Percentiles rank a stretch among this genome's conserved stretches.
phyloP scores from a whole-genome alignment of 2,329 filamentous ascomycete genomes.

The Aspergillus cejpii region DNA sequence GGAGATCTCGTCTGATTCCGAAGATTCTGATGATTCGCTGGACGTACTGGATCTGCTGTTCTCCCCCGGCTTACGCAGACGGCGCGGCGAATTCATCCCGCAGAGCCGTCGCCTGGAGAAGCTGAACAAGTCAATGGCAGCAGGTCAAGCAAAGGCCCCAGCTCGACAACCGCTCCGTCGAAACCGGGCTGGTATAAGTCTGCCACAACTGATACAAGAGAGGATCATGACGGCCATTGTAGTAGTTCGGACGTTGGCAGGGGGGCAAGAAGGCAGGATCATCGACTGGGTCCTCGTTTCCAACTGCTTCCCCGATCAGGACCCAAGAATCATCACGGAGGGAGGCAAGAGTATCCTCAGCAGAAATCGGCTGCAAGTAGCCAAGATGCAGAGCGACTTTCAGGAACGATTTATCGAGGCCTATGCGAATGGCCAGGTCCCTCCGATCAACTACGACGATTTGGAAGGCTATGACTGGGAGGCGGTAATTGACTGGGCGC shows the following conservation, averaged over 20 bases:
- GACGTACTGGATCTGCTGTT: background rate
- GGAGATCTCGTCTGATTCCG: background rate
- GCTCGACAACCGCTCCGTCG: constrained; percentile 20
- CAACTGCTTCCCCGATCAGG: constrained; percentile 37
- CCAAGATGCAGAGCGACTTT: constrained; percentile 43
- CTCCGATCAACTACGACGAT: constrained; percentile 41
- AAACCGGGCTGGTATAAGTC: constrained; percentile 16
- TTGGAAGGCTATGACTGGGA: constrained; percentile 44
- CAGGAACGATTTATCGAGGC: constrained; percentile 43
- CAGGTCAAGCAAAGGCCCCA: constrained; percentile 2
- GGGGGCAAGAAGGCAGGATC: constrained; percentile 38
- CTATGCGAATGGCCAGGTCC: constrained; percentile 40
- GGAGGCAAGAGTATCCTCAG: constrained; percentile 34
- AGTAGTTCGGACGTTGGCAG: constrained; percentile 41
- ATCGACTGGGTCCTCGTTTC: constrained; percentile 44
- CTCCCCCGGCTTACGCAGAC: background rate
- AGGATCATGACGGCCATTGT: constrained; percentile 40
- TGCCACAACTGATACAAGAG: constrained; percentile 27
- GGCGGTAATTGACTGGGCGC: constrained; percentile 43
- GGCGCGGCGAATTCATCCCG: background rate
- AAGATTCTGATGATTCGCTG: background rate
- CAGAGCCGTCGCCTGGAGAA: constrained; percentile 26
- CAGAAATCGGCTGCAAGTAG: constrained; percentile 36
- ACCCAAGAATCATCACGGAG: constrained; percentile 34
- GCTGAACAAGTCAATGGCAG: constrained; percentile 17